These are phyloP conservation scores for Ramaria sp. DNA, from an alignment of 768 basidiomycete species.

Conservation along the genomic window DNA sequence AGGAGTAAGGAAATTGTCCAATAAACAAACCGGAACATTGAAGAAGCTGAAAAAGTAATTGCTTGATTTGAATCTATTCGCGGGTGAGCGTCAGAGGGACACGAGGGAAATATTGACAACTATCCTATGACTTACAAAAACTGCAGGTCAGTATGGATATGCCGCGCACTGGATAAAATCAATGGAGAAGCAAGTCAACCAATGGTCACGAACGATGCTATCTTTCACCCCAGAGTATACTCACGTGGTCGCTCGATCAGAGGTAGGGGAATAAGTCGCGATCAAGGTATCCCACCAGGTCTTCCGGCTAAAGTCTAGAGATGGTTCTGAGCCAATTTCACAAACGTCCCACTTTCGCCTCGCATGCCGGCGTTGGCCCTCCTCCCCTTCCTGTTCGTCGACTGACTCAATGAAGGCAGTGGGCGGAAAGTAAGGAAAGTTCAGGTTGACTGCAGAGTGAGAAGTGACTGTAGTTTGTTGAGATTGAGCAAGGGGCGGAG, in stretches of 20 bases:
- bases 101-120: constrained; percentile 1
- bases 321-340: constrained; percentile 42
- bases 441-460: background rate
- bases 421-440: background rate
- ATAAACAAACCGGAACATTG: constrained; percentile 27
- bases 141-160: constrained; percentile 31
- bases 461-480: background rate
- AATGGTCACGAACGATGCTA: background rate
- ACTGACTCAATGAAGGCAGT: background rate
- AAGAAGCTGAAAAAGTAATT: constrained; percentile 63
- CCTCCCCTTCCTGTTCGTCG: background rate
- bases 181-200: background rate
- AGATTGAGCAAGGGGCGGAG: background rate
- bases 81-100: background rate
- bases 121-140: constrained; percentile 34
- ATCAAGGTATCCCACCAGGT: constrained; percentile 68
- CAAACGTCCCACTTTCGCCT: background rate
- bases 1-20: background rate
- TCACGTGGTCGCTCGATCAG: constrained; percentile 30
- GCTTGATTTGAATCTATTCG: constrained; percentile 48
- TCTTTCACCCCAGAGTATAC: constrained; percentile 11
- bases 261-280: constrained; percentile 28
- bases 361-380: background rate
- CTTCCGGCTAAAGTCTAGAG: constrained; percentile 55
- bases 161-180: constrained; percentile 6